Conservation (phyloP, 495 filamentous ascomycete genomes). For the Penicillium ochrochloron region DNA sequence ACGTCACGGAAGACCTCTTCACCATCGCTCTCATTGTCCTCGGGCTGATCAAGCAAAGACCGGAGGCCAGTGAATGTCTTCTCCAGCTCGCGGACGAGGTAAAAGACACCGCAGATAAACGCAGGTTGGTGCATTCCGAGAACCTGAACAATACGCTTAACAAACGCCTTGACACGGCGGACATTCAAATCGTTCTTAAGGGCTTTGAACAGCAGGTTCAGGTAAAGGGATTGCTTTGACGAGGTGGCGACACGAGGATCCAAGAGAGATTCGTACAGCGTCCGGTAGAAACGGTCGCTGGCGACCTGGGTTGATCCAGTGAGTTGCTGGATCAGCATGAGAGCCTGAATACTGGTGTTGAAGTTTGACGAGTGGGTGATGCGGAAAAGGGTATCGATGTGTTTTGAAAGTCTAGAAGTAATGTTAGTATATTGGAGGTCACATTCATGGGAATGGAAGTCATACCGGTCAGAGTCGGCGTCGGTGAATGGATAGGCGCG, state of each 20-base stretch:
- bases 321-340: slow-evolving; percentile 95
- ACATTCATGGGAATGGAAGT: not conserved
- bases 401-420: slow-evolving; percentile 69
- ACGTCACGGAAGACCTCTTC: slow-evolving; percentile 77
- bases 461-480: slow-evolving; percentile 71
- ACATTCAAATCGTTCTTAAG: slow-evolving; percentile 86
- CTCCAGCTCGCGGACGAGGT: slow-evolving; percentile 82
- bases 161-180: slow-evolving; percentile 90
- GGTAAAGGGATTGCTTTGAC: slow-evolving; percentile 92
- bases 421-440: slow-evolving; percentile 27
- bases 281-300: slow-evolving; percentile 90
- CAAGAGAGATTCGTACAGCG: slow-evolving; percentile 90
- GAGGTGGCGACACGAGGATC: slow-evolving; percentile 86
- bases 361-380: slow-evolving; percentile 98
- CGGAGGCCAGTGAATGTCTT: slow-evolving; percentile 73
- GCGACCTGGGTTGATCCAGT: slow-evolving; percentile 75
- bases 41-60: slow-evolving; percentile 71
- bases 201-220: slow-evolving; percentile 87
- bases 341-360: slow-evolving; percentile 94
- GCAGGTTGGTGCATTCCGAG: slow-evolving; percentile 84
- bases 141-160: slow-evolving; percentile 90
- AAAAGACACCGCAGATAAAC: slow-evolving; percentile 88
- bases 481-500: slow-evolving; percentile 92
- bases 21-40: slow-evolving; percentile 68
- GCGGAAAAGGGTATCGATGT: slow-evolving; percentile 89